Percentiles rank a stretch among this genome's conserved stretches.
Evolutionary conservation across 495 filamentous ascomycete genomes (phyloP).

Genomic region (Penicillium parvum): DNA sequence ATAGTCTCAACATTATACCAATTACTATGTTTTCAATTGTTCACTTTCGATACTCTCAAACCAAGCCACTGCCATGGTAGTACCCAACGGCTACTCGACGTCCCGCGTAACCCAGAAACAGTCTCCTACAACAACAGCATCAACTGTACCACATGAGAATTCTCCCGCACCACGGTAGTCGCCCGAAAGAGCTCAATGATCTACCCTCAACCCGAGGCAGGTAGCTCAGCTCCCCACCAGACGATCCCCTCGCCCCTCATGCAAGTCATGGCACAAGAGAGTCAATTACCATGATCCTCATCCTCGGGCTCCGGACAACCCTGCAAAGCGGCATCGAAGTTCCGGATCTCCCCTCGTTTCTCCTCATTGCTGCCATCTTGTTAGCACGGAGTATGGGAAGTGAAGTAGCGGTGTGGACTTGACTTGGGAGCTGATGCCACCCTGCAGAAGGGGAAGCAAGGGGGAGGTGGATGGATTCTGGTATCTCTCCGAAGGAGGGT

Average conservation of each 20-base stretch:
- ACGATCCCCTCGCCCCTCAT: background rate
- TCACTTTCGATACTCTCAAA: too few relatives aligned
- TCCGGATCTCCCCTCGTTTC: background rate
- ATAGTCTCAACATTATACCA: background rate
- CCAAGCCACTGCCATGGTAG: background rate
- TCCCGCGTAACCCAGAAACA: slow-evolving; percentile 1
- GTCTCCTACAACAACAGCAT: background rate
- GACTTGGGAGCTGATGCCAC: slow-evolving; percentile 15
- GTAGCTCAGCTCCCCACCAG: too few relatives aligned
- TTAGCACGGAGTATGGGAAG: slow-evolving; percentile 6
- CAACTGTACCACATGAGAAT: background rate
- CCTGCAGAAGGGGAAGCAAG: slow-evolving; percentile 23
- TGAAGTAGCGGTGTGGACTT: slow-evolving; percentile 20
- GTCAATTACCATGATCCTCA: background rate
- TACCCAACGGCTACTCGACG: background rate
- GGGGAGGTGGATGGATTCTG: slow-evolving; percentile 4
- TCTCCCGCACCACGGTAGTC: background rate
- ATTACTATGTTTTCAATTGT: background rate
- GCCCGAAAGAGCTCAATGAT: background rate
- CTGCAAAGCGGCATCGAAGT: background rate
- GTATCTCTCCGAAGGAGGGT: background rate
- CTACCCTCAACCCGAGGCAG: too few relatives aligned
- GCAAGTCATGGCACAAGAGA: background rate
- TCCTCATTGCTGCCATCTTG: background rate
- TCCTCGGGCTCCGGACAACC: background rate